phyloP scores from a whole-genome alignment of 208 protist genomes.

The Trypanosoma theileri region DNA sequence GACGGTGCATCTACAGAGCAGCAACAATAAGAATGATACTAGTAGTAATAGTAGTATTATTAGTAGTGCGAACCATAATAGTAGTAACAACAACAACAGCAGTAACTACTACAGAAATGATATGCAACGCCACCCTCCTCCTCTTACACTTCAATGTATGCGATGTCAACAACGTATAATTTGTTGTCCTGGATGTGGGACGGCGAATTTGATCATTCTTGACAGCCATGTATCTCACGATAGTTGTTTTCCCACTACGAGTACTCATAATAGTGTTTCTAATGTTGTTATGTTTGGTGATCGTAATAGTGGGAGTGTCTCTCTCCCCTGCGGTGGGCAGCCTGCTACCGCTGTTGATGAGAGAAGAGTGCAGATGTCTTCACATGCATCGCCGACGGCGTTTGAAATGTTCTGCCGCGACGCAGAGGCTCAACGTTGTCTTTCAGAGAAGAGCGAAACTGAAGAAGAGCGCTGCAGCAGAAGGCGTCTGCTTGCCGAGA shows the following conservation, averaged over 20 bases:
- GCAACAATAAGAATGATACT: no score
- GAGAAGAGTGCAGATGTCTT: not conserved
- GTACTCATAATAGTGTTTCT: not conserved
- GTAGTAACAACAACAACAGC: not conserved
- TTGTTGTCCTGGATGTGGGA: slow-evolving; percentile 24
- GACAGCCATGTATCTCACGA: not conserved
- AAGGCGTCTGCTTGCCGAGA: slow-evolving; percentile 24
- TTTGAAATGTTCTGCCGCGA: slow-evolving; percentile 25
- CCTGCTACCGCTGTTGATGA: no score
- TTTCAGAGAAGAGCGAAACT: not conserved
- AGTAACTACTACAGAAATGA: not conserved
- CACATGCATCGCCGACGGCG: slow-evolving; percentile 9
- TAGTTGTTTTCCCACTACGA: not conserved
- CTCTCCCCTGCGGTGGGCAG: not conserved
- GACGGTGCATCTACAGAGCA: no score
- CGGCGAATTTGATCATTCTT: slow-evolving; percentile 5
- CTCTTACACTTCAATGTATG: slow-evolving; percentile 17
- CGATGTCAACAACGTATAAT: slow-evolving; percentile 17
- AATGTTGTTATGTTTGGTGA: not conserved
- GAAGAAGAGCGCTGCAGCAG: not conserved
- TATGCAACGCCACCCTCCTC: not conserved
- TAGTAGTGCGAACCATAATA: no score
- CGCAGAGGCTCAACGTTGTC: not conserved
- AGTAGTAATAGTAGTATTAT: no score
- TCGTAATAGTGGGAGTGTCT: not conserved